Percentiles rank a stretch among this genome's conserved stretches.
These are phyloP conservation scores for Medicago lupulina DNA, from an alignment of 306 rosid species.

Conservation along the genomic window DNA sequence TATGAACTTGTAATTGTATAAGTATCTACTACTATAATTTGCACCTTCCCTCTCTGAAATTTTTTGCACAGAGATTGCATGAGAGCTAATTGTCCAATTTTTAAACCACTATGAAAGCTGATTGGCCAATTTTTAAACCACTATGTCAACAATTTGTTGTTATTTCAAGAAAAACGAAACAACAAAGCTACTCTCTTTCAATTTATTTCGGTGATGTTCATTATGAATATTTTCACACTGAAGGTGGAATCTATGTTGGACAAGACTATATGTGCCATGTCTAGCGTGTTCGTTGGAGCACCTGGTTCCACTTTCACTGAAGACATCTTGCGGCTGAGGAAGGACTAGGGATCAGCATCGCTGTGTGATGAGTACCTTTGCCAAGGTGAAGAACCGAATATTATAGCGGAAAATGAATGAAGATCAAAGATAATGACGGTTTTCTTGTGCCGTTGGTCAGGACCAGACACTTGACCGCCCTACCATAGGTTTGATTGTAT, in stretches of 20 bases:
- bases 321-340: slow-evolving; percentile 88
- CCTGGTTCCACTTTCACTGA: slow-evolving; percentile 96
- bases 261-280: slow-evolving; percentile 96
- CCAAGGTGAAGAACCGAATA: slow-evolving; percentile 87
- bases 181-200: not conserved
- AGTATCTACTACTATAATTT: not conserved
- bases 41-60: not conserved
- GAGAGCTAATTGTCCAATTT: not conserved
- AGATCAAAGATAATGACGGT: slow-evolving; percentile 8
- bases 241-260: slow-evolving; percentile 99
- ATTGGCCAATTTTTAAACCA: too few relatives aligned
- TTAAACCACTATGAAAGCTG: not conserved
- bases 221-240: slow-evolving; percentile 37
- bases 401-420: slow-evolving; percentile 83
- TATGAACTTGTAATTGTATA: not conserved
- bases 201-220: slow-evolving; percentile 32
- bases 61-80: too few relatives aligned
- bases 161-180: not conserved
- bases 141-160: not conserved
- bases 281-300: slow-evolving; percentile 89
- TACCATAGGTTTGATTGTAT: slow-evolving; percentile 35
- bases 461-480: not conserved
- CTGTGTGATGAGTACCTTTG: slow-evolving; percentile 92
- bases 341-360: slow-evolving; percentile 89
- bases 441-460: slow-evolving; percentile 28